Conservation (phyloP, 805 yeast species). For the Scheffersomyces spartinae region DNA sequence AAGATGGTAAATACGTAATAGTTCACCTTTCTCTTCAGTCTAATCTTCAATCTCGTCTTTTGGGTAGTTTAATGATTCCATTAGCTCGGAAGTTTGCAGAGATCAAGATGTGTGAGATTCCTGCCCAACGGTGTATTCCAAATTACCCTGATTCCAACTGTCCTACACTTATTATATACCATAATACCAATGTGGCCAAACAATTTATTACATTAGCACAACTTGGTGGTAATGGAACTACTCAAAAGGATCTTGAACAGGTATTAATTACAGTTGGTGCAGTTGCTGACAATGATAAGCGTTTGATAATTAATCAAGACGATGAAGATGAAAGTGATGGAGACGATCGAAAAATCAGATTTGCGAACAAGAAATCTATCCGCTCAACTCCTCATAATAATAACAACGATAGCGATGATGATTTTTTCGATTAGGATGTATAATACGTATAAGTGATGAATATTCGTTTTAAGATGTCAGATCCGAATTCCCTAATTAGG, state of each 20-base stretch:
- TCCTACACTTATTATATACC: conserved; percentile 82
- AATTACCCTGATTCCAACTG: conserved; percentile 83
- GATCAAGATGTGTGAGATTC: conserved; percentile 83
- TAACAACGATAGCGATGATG: conserved; percentile 9
- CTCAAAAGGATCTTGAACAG: conserved; percentile 56
- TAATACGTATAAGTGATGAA: too few relatives aligned
- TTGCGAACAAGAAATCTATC: conserved; percentile 46
- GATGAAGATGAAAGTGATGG: conserved; percentile 44
- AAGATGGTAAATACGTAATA: conserved; percentile 47
- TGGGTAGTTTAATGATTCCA: conserved; percentile 43
- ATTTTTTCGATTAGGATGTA: conserved; percentile 25
- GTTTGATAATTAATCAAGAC: conserved; percentile 48
- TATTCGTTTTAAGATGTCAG: too few relatives aligned
- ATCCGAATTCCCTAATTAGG: too few relatives aligned
- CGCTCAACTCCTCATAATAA: conserved; percentile 19
- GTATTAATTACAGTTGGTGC: conserved; percentile 59
- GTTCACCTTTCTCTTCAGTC: conserved; percentile 67
- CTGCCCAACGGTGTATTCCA: conserved; percentile 85
- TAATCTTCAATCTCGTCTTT: conserved; percentile 60
- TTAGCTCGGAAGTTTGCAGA: conserved; percentile 65
- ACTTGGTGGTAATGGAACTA: conserved; percentile 77
- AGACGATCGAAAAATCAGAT: conserved; percentile 41
- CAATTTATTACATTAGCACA: conserved; percentile 73
- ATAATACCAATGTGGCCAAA: conserved; percentile 64
- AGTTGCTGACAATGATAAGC: conserved; percentile 51